Base-by-base conservation (phyloP, 2,329 filamentous ascomycete genomes). In the Calonectria pauciramosa region DNA sequence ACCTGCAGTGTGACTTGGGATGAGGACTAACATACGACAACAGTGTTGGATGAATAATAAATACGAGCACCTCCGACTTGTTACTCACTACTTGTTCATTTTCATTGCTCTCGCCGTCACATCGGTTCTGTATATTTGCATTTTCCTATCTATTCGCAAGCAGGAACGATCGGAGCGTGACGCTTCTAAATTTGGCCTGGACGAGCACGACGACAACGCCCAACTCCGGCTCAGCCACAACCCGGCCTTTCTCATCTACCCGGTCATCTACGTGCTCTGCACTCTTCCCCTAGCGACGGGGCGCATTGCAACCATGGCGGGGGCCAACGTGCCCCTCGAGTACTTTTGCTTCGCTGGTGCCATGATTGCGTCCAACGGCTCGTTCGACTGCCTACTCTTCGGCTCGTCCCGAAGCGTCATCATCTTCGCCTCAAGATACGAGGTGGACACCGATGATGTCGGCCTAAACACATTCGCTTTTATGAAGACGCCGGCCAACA, bases 191-290 rank as follows among this genome's bases (percentile, higher is more conserved):
- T 38, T 63, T 16, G 56, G 56, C 56, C 14, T 63, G 32, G 36
- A 76, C 20, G 73, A 76, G 5, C 67, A 69, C 4, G 70, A 80
- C 26, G 65, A 67, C 9, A 56, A 67, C 9, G 60, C 73, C 9
- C 72, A 76, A 9, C 75, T 78, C 0, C 77, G 77, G 5, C 76
- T 80, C 18, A 79, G 73, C 28, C 85, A 85, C 73, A 88, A 90
- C 74, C 88, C 88, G 7, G 87, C 90, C 11, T 91, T 94, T 75
- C 91, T 94, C 36, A 87, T 93, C 10, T 95, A 95, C 74, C 93
- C 93, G 0, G 80, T 93, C 77, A 92, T 94, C 76, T 94, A 94
- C 81, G 88, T 94, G 9, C 78, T 93, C n/a, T 93, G 93, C 80
- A 94, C 93, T 0, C 87, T 92, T 0, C 93, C 93, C 0, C 86